A percentile compares a stretch with the other conserved stretches of the same genome.
Conservation (phyloP, 1,139 yeast genomes). For the Diutina pseudorugosa region DNA sequence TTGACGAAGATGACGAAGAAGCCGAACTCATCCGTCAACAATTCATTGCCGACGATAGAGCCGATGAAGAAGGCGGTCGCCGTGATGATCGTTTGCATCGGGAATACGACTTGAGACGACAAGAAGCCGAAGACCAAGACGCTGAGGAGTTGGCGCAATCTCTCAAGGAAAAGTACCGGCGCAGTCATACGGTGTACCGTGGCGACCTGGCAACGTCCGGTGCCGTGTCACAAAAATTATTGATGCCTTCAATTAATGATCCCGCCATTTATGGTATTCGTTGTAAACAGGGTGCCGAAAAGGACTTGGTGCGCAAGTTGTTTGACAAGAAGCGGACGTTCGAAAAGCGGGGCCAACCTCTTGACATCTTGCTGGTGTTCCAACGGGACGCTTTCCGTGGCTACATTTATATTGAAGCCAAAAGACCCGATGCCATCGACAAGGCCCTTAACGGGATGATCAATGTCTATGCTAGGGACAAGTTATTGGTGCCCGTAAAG, state of each 20-base stretch:
- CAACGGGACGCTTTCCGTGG: constrained; percentile 91
- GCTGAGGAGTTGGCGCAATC: constrained; percentile 92
- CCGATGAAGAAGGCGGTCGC: constrained; percentile 32
- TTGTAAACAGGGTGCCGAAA: constrained; percentile 88
- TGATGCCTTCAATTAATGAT: constrained; percentile 91
- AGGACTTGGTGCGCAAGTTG: constrained; percentile 75
- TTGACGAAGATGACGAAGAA: constrained; percentile 74
- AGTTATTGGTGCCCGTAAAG: constrained; percentile 84
- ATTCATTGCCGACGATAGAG: constrained; percentile 64
- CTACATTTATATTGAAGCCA: constrained; percentile 87
- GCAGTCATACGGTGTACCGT: constrained; percentile 72
- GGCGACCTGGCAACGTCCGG: constrained; percentile 69
- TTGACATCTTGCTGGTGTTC: constrained; percentile 79
- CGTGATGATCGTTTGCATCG: constrained; percentile 68
- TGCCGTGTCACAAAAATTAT: constrained; percentile 82
- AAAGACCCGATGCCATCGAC: constrained; percentile 84
- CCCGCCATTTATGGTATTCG: constrained; percentile 95
- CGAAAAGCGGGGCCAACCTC: constrained; percentile 47
- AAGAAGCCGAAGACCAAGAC: constrained; percentile 85
- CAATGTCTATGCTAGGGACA: constrained; percentile 59
- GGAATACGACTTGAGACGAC: constrained; percentile 83
- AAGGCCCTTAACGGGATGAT: constrained; percentile 84
- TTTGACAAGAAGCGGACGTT: constrained; percentile 69
- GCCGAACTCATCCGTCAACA: constrained; percentile 81
- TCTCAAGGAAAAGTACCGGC: constrained; percentile 84